Percentiles rank a stretch among this genome's conserved stretches.
These are phyloP conservation scores for Saturnispora serradocipensis DNA, from an alignment of 805 yeast genomes.

Conservation along the genomic window DNA sequence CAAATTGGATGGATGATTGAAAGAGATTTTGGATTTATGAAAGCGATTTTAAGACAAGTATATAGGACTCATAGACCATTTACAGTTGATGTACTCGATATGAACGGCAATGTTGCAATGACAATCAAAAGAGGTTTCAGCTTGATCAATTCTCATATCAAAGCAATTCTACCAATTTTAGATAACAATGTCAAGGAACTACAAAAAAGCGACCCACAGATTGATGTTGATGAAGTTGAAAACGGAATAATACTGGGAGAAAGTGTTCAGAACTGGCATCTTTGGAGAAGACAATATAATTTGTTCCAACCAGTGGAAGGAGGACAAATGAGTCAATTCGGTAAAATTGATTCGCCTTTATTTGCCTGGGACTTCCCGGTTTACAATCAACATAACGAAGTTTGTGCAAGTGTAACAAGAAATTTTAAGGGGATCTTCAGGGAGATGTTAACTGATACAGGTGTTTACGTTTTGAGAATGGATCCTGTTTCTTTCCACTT, in stretches of 20 bases:
- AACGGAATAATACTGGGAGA: conserved; percentile 64
- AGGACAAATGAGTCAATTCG: conserved; percentile 61
- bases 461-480: conserved; percentile 81
- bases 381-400: conserved; percentile 42
- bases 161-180: conserved; percentile 52
- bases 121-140: conserved; percentile 78
- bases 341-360: conserved; percentile 79
- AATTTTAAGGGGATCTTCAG: conserved; percentile 94
- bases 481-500: conserved; percentile 63
- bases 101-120: conserved; percentile 47
- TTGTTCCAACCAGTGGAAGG: conserved; percentile 45
- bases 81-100: conserved; percentile 61
- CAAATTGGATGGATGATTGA: conserved; percentile 77
- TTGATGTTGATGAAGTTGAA: conserved; percentile 23
- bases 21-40: conserved; percentile 60
- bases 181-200: conserved; percentile 23
- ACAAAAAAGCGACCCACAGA: conserved; percentile 10
- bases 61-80: conserved; percentile 84
- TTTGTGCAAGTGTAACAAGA: conserved; percentile 74
- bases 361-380: conserved; percentile 83
- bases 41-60: conserved; percentile 72
- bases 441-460: conserved; percentile 90
- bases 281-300: conserved; percentile 85
- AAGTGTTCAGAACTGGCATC: conserved; percentile 87
- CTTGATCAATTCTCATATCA: conserved; percentile 81